Conservation (phyloP, 192 early-diverging fungal genomes). For the Bifiguratus adelaidae region DNA sequence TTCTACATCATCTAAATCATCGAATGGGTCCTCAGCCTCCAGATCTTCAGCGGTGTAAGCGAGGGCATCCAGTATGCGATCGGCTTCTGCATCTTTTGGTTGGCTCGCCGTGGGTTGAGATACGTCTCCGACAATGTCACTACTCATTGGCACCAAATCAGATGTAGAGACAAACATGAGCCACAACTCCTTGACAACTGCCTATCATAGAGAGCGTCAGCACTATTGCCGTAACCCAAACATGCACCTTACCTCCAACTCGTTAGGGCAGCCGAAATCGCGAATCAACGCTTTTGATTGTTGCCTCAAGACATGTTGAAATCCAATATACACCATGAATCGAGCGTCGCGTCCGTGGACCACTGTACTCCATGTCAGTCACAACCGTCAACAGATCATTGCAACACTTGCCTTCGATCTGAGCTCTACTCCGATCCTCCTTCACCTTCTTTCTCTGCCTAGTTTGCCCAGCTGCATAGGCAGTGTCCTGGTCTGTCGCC, state of each 20-base stretch:
- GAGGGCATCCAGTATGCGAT: neutral
- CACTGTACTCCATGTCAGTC: neutral
- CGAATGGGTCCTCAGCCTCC: neutral
- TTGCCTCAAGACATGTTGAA: slow-evolving; percentile 9
- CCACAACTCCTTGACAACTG: slow-evolving; percentile 19
- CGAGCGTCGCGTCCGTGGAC: slow-evolving; percentile 1
- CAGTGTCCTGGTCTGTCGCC: slow-evolving; percentile 1
- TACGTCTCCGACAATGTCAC: neutral
- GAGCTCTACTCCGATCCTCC: neutral
- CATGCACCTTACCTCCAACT: slow-evolving; percentile 13
- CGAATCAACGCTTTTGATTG: slow-evolving; percentile 4
- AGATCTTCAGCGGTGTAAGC: neutral
- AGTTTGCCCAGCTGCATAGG: neutral
- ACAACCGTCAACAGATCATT: neutral
- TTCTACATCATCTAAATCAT: neutral
- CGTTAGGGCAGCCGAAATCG: slow-evolving; percentile 9
- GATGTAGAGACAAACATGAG: slow-evolving; percentile 10
- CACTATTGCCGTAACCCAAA: neutral
- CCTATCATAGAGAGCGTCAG: neutral
- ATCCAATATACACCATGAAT: slow-evolving; percentile 1
- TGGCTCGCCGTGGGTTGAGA: neutral
- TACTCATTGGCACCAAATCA: neutral
- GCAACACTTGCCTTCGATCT: neutral
- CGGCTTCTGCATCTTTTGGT: neutral
- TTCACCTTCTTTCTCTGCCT: neutral